A percentile compares a stretch with the other conserved stretches of the same genome.
phyloP scores from a whole-genome alignment of 2,329 filamentous ascomycete species.

The Westerdykella aurantiaca region DNA sequence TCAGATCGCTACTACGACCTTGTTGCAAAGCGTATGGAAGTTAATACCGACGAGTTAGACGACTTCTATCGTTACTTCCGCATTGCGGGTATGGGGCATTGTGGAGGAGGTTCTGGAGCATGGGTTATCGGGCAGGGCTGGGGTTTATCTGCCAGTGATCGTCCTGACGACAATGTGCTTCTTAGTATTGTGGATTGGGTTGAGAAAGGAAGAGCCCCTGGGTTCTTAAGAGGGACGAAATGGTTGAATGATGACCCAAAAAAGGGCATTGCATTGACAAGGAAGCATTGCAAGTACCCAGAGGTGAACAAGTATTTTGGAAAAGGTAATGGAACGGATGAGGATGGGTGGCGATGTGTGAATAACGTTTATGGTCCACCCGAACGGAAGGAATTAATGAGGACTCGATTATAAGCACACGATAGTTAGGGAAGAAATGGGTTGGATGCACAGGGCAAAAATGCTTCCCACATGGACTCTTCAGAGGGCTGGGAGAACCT shows the following conservation, averaged over 20 bases:
- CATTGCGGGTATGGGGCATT: slow-evolving; percentile 50
- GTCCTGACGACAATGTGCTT: slow-evolving; percentile 43
- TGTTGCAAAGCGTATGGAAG: slow-evolving; percentile 41
- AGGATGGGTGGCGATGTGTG: slow-evolving; percentile 33
- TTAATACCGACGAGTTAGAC: slow-evolving; percentile 32
- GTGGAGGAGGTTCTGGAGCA: slow-evolving; percentile 45
- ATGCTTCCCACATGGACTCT: neutral
- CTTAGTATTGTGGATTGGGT: slow-evolving; percentile 47
- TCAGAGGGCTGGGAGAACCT: neutral
- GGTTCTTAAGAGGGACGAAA: slow-evolving; percentile 30
- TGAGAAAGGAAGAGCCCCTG: slow-evolving; percentile 39
- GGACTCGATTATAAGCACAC: neutral
- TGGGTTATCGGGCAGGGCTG: slow-evolving; percentile 27
- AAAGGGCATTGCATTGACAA: slow-evolving; percentile 27
- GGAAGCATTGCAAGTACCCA: slow-evolving; percentile 36
- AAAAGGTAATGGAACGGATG: slow-evolving; percentile 21
- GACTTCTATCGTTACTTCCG: slow-evolving; percentile 49
- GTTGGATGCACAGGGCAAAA: no score
- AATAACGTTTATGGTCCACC: neutral
- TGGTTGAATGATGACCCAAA: slow-evolving; percentile 25
- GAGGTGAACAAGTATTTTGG: slow-evolving; percentile 32
- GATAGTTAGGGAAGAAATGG: neutral
- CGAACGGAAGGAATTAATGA: no score
- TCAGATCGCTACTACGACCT: slow-evolving; percentile 47
- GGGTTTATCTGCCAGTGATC: slow-evolving; percentile 17